phyloP scores from a whole-genome alignment of 257 asterid species.

The Nicotiana otophora region DNA sequence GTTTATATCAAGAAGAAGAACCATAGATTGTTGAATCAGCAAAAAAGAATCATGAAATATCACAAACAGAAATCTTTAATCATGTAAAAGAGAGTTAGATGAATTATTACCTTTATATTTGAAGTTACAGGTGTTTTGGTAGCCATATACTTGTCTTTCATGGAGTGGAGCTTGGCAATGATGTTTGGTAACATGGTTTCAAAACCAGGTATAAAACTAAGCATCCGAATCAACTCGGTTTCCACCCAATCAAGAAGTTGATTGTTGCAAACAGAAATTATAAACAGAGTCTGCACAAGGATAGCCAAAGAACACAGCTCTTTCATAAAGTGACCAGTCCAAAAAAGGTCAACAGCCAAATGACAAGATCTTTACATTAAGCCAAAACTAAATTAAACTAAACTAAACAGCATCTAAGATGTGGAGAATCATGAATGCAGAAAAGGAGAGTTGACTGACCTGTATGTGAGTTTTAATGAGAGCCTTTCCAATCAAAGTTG shows the following conservation, averaged over 20 bases:
- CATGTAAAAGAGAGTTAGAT: not conserved
- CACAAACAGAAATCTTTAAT: not conserved
- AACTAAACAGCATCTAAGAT: not conserved
- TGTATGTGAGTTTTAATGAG: conserved; percentile 89
- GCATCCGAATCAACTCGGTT: conserved; percentile 72
- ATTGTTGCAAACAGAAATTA: conserved; percentile 83
- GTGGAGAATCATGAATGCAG: not conserved
- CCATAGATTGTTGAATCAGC: not conserved
- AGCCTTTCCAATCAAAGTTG: conserved; percentile 88
- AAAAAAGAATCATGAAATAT: not conserved
- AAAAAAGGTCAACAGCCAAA: not conserved
- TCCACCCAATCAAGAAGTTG: conserved; percentile 95
- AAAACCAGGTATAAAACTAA: conserved; percentile 76
- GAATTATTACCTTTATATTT: conserved; percentile 44
- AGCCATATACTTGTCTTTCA: conserved; percentile 74
- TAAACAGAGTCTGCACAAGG: conserved; percentile 68
- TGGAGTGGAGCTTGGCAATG: conserved; percentile 66
- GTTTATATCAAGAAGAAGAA: not conserved
- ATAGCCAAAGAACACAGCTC: not conserved
- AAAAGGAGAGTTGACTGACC: conserved; percentile 28
- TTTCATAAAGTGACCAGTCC: not conserved
- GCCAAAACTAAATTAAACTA: not conserved
- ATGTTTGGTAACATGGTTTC: conserved; percentile 52
- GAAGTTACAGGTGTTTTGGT: conserved; percentile 45
- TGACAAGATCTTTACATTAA: not conserved